A percentile compares a stretch with the other conserved stretches of the same genome.
These are phyloP conservation scores for Marchantia paleacea DNA, from an alignment of 225 moss, liverwort and hornwort genomes.

Conservation along the genomic window DNA sequence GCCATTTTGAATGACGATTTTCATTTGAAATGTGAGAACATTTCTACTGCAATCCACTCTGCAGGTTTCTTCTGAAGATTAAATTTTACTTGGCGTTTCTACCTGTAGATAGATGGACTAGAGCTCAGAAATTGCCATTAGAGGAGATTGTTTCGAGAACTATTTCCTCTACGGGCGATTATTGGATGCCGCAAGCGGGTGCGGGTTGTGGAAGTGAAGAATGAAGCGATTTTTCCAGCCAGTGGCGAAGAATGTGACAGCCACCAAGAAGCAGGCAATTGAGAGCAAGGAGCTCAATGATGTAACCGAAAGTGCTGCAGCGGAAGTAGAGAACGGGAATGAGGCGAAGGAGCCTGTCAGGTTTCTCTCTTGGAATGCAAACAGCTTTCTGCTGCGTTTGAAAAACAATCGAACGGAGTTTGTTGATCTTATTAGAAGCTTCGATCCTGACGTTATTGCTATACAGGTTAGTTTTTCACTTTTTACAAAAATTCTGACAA, in stretches of 20 bases:
- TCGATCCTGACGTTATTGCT: conserved; percentile 80
- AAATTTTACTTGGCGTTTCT: not conserved
- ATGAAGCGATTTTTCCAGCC: conserved; percentile 54
- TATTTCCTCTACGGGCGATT: not conserved
- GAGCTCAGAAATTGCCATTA: too few relatives aligned
- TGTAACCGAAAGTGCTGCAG: conserved; percentile 22
- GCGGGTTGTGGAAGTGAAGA: not conserved
- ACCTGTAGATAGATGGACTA: not conserved
- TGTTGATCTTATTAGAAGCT: conserved; percentile 47
- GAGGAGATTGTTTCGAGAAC: too few relatives aligned
- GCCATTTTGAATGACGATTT: not conserved
- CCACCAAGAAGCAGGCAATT: conserved; percentile 8
- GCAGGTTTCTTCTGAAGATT: not conserved
- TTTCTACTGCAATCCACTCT: not conserved
- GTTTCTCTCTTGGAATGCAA: conserved; percentile 83
- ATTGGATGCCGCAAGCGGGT: not conserved
- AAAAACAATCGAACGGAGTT: conserved; percentile 68
- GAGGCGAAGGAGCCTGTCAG: conserved; percentile 55
- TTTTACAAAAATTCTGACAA: not conserved
- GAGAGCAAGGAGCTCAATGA: conserved; percentile 11
- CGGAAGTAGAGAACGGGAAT: conserved; percentile 32
- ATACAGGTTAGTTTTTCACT: conserved; percentile 52
- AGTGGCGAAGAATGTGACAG: conserved; percentile 19
- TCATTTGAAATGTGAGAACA: not conserved
- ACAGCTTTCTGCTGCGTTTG: conserved; percentile 75